phyloP scores from a whole-genome alignment of 2,329 filamentous ascomycete species.

The Cercospora berteroae region DNA sequence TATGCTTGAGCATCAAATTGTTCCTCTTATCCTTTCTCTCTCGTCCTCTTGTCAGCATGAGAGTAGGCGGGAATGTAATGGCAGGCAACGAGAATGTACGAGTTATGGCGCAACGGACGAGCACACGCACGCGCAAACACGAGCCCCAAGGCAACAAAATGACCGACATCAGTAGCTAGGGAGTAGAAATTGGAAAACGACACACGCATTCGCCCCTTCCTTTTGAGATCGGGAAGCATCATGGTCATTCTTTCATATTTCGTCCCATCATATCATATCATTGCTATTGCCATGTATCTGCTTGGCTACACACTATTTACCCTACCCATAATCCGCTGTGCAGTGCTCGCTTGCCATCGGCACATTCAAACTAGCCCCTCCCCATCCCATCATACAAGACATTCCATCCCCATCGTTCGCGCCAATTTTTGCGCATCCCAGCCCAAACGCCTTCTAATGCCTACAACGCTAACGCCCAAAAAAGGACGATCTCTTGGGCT shows the following conservation, averaged over 20 bases:
- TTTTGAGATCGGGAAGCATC: not conserved
- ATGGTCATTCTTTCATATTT: not conserved
- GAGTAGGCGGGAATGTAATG: not conserved
- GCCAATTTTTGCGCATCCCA: not conserved
- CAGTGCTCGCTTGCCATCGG: not conserved
- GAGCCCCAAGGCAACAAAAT: not conserved
- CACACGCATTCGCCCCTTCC: not conserved
- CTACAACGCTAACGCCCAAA: constrained; percentile 2
- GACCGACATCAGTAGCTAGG: not conserved
- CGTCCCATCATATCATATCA: not conserved
- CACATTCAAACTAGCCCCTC: not conserved
- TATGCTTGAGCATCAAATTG: not conserved
- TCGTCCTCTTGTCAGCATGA: not conserved
- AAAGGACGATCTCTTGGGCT: not conserved
- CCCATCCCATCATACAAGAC: not conserved
- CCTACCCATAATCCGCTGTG: not conserved
- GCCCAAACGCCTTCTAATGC: constrained; percentile 21
- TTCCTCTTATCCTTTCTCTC: not conserved
- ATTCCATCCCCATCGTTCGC: not conserved
- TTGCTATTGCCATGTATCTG: not conserved
- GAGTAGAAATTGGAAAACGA: not conserved
- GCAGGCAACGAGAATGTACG: not conserved
- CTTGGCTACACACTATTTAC: not conserved
- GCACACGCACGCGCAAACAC: not conserved
- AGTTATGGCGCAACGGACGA: not conserved